Conservation (phyloP, 768 basidiomycete genomes). For the Serendipita sp. region DNA sequence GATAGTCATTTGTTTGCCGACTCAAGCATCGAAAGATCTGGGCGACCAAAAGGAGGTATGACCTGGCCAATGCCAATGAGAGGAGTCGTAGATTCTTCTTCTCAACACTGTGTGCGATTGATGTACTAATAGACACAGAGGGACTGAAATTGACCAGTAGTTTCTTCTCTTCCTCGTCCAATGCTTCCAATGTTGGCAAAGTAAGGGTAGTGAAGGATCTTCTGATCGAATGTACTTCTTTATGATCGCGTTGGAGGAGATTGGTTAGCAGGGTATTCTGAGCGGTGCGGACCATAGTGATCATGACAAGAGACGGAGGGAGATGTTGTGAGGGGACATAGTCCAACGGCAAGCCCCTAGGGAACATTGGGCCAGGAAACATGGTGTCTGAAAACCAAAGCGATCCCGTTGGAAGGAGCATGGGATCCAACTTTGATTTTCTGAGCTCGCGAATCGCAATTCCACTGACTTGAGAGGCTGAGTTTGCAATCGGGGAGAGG, state of each 20-base stretch:
- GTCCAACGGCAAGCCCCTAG: slow-evolving; percentile 22
- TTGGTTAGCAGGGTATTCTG: slow-evolving; percentile 54
- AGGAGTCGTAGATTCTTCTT: slow-evolving; percentile 21
- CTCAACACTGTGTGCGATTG: slow-evolving; percentile 11
- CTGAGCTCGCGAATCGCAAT: slow-evolving; percentile 57
- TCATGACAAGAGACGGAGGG: slow-evolving; percentile 30
- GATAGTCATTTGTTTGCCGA: slow-evolving; percentile 49
- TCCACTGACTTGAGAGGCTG: slow-evolving; percentile 50
- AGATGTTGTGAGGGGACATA: slow-evolving; percentile 22
- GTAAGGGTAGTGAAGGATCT: slow-evolving; percentile 48
- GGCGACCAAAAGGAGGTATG: slow-evolving; percentile 48
- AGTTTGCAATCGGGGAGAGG: slow-evolving; percentile 40
- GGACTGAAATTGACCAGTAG: neutral
- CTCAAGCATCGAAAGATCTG: slow-evolving; percentile 61
- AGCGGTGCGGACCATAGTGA: slow-evolving; percentile 48
- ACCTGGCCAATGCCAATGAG: slow-evolving; percentile 48
- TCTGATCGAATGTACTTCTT: slow-evolving; percentile 50
- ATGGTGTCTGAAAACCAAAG: slow-evolving; percentile 48
- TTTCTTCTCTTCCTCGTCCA: neutral
- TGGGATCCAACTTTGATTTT: slow-evolving; percentile 51
- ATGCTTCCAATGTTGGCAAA: slow-evolving; percentile 26
- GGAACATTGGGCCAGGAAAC: slow-evolving; percentile 48
- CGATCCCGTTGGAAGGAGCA: slow-evolving; percentile 52
- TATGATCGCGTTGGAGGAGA: slow-evolving; percentile 47
- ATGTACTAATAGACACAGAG: neutral